Conservation (phyloP, 2,329 filamentous ascomycete species). For the Colletotrichum abscissum region DNA sequence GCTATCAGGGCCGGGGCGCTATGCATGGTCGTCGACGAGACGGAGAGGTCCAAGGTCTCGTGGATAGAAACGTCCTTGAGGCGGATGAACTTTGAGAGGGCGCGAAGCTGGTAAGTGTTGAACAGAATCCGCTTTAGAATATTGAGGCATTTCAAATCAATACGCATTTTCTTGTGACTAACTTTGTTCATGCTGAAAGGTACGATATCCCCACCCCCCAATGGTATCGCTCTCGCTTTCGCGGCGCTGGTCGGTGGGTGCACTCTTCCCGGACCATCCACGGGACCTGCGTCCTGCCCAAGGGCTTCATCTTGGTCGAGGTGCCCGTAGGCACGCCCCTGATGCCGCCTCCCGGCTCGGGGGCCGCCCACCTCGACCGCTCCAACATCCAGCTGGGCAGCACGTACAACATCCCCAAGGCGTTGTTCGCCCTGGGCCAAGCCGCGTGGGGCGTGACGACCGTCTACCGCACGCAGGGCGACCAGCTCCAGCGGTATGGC, state of each 20-base stretch:
- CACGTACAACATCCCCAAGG: slow-evolving; percentile 37
- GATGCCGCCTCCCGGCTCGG: slow-evolving; percentile 27
- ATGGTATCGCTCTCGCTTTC: slow-evolving; percentile 24
- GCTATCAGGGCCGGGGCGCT: slow-evolving; percentile 38
- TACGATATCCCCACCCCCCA: slow-evolving; percentile 16
- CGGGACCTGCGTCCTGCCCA: slow-evolving; percentile 24
- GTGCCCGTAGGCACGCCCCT: slow-evolving; percentile 33
- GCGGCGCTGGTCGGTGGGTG: slow-evolving; percentile 28
- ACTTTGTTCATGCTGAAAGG: slow-evolving; percentile 17
- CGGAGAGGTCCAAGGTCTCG: slow-evolving; percentile 23
- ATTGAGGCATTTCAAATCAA: not conserved
- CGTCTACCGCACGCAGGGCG: slow-evolving; percentile 39
- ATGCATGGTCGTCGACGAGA: slow-evolving; percentile 38
- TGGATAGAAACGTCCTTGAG: slow-evolving; percentile 24
- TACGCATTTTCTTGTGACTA: not conserved
- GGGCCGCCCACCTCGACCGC: slow-evolving; percentile 12
- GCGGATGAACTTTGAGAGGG: slow-evolving; percentile 29
- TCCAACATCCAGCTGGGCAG: slow-evolving; percentile 28
- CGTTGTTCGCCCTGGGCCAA: slow-evolving; percentile 38
- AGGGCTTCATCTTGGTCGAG: slow-evolving; percentile 31
- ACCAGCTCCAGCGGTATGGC: slow-evolving; percentile 42
- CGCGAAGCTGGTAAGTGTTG: slow-evolving; percentile 24
- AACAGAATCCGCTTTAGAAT: not conserved
- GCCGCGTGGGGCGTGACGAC: slow-evolving; percentile 37
- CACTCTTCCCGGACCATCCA: slow-evolving; percentile 33